Evolutionary conservation across 148 eudicot species (phyloP).

Genomic region (Agrostemma githago): DNA sequence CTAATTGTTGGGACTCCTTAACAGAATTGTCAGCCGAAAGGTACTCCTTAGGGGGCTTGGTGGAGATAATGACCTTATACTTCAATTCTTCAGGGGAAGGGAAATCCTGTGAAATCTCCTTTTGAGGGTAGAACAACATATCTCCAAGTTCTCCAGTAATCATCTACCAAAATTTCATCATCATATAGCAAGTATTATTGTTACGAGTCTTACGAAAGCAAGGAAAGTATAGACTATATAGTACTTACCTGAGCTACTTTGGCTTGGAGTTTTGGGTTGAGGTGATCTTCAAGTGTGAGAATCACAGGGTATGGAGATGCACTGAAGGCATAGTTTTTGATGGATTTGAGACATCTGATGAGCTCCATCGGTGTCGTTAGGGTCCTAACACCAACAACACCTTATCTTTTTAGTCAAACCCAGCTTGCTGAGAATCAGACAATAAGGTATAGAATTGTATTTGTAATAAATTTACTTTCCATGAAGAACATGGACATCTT

Average conservation of each 20-base stretch:
- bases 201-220: no score
- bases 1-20: conserved; percentile 8
- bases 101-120: conserved; percentile 39
- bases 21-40: conserved; percentile 25
- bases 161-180: conserved; percentile 32
- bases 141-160: conserved; percentile 42
- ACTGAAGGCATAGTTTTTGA: conserved; percentile 48
- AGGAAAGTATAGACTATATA: no score
- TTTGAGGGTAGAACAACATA: conserved; percentile 34
- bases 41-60: conserved; percentile 66
- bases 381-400: conserved; percentile 35
- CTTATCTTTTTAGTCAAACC: not conserved
- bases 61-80: conserved; percentile 43
- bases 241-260: conserved; percentile 52
- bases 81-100: conserved; percentile 65
- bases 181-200: not conserved
- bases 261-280: conserved; percentile 58
- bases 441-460: no score
- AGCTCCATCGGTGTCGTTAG: conserved; percentile 58
- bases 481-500: conserved; percentile 50
- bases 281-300: conserved; percentile 62
- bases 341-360: conserved; percentile 43
- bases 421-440: not conserved
- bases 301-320: conserved; percentile 67
- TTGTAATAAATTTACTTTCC: conserved; percentile 41